Conservation (phyloP, 108 stramenopile genomes). For the Pseudonitzschia multiseries region DNA sequence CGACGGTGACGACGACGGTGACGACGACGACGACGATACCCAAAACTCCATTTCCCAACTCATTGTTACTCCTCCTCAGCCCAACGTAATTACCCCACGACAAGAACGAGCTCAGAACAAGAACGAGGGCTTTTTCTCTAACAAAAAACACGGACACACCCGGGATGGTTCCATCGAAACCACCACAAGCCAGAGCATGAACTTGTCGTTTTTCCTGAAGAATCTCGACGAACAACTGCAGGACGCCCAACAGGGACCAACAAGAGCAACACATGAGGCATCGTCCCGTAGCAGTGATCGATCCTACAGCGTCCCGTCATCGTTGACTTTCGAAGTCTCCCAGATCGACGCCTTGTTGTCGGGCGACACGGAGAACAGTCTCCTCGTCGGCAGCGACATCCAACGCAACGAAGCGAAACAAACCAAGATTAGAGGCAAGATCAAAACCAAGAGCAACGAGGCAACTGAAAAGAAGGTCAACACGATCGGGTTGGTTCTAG, state of each 20-base stretch:
- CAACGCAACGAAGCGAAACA: too few species aligned
- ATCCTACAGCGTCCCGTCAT: background rate
- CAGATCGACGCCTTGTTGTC: background rate
- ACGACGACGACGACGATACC: background rate
- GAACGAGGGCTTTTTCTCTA: background rate
- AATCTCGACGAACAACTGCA: background rate
- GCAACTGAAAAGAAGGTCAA: background rate
- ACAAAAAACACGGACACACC: background rate
- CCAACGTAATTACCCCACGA: background rate
- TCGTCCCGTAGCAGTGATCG: background rate
- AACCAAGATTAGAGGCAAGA: too few species aligned
- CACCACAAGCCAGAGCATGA: background rate
- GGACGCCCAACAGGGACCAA: background rate
- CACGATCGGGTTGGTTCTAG: background rate
- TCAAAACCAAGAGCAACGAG: background rate
- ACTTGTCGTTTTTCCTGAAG: background rate
- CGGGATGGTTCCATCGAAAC: conserved; percentile 7
- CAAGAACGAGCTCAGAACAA: background rate
- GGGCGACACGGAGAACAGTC: background rate
- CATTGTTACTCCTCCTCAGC: background rate
- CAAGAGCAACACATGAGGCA: background rate
- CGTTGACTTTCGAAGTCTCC: background rate
- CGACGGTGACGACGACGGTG: too few species aligned
- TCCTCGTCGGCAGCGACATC: background rate
- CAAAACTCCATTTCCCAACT: background rate